Evolutionary conservation across 805 yeast genomes (phyloP).

Genomic region (Saturnispora sekii): DNA sequence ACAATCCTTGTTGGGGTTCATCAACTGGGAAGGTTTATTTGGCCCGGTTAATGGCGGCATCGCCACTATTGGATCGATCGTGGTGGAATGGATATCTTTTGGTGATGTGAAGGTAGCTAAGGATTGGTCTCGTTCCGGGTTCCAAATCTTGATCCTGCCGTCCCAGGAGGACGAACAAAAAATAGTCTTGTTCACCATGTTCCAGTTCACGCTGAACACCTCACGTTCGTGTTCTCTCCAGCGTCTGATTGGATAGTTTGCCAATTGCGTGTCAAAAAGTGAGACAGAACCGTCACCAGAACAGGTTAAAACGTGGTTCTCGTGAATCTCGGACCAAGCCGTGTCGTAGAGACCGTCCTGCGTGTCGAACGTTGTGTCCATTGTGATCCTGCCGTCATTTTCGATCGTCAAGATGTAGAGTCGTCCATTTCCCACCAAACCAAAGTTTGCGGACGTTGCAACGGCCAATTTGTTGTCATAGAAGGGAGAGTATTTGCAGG

Average conservation of each 20-base stretch:
- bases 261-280: slow-evolving; percentile 63
- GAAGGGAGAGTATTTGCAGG: slow-evolving; percentile 83
- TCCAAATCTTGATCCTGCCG: slow-evolving; percentile 75
- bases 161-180: slow-evolving; percentile 90
- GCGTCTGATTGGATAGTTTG: slow-evolving; percentile 61
- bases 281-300: slow-evolving; percentile 88
- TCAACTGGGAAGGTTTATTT: slow-evolving; percentile 23
- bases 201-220: slow-evolving; percentile 31
- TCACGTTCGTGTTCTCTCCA: slow-evolving; percentile 61
- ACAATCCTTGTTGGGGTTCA: slow-evolving; percentile 40
- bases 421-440: slow-evolving; percentile 90
- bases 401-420: slow-evolving; percentile 60
- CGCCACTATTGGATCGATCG: slow-evolving; percentile 18
- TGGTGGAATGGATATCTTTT: slow-evolving; percentile 17
- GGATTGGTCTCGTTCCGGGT: slow-evolving; percentile 48
- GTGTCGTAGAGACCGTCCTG: slow-evolving; percentile 88
- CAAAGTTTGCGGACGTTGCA: slow-evolving; percentile 86
- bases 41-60: slow-evolving; percentile 19
- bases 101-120: slow-evolving; percentile 42
- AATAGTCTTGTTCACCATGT: slow-evolving; percentile 34
- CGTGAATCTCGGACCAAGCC: slow-evolving; percentile 87
- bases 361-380: slow-evolving; percentile 62
- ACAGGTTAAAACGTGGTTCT: slow-evolving; percentile 72
- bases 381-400: slow-evolving; percentile 50
- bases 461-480: slow-evolving; percentile 85